Base-by-base conservation (phyloP, 176 grass and related monocot species). In the Phyllostachys edulis region DNA sequence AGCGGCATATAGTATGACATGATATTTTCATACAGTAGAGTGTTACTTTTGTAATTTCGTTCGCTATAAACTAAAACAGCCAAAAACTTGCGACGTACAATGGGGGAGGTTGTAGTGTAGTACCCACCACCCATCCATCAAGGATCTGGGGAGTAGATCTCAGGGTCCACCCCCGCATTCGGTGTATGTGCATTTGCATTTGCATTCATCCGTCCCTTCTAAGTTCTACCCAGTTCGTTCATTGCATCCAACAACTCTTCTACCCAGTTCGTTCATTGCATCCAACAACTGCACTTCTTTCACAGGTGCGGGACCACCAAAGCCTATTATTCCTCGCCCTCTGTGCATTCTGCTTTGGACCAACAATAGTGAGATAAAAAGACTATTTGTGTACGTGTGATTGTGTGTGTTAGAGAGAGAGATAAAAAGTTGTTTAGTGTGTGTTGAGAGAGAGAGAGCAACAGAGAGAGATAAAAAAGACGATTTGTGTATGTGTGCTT, bases 11-110 rank as follows among this genome's bases (percentile, higher is more conserved):
- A 34, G 32, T 34, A 34, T 34, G 32, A 1, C 2, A 2, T 8
- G 39, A 8, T 41, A 41, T 41, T 41, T 41, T 41, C 0, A 7
- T 1, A 41, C 1, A 0, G 39, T 29, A 7, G 6, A 7, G 29
- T 8, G 6, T 7, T 1, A 41, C 8, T 41, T 41, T 41, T 41
- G 0, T 1, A 1, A 41, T 41, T 41, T 41, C 0, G 7, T 41
- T 41, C 6, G 1, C 1, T 7, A 1, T 0, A 40, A 0, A 6
- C 6, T 41, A 41, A 41, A 41, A 1, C 0, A 1, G 0, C 39
- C 6, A 41, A 41, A 41, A 41, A 41, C 39, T 41, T 34, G 2
- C 2, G 2, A 34, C 2, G 1, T 2, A 34, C 32, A 34, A 34
- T 34, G 32, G 32, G 32, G 32, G 32, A 34, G 47, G 47, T 16